These are phyloP conservation scores for Pichia membranifaciens DNA, from an alignment of 805 yeast genomes.

Conservation along the genomic window DNA sequence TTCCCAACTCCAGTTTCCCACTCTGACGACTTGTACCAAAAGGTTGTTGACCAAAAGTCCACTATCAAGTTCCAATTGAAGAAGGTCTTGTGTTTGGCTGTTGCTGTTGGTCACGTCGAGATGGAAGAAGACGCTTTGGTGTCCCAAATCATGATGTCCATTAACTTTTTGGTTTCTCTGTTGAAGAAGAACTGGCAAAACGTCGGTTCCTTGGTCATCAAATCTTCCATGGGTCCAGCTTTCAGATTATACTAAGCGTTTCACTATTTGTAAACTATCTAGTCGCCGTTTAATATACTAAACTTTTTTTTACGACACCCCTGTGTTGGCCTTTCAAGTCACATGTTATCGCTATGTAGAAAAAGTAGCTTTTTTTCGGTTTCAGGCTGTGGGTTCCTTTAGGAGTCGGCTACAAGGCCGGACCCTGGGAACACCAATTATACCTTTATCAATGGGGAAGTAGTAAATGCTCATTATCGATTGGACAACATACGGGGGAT, in stretches of 20 bases:
- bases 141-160: constrained; percentile 97
- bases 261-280: constrained; percentile 4
- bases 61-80: constrained; percentile 99
- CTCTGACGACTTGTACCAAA: constrained; percentile 93
- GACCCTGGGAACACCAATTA: too few relatives aligned
- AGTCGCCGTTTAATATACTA: not conserved
- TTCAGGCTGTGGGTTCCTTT: too few relatives aligned
- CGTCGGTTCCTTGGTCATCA: constrained; percentile 98
- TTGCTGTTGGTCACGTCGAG: constrained; percentile 99
- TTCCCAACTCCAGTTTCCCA: constrained; percentile 99
- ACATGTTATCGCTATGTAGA: too few relatives aligned
- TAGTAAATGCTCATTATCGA: too few relatives aligned
- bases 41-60: constrained; percentile 96
- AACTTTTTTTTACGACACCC: too few relatives aligned
- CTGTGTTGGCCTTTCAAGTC: too few relatives aligned
- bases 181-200: constrained; percentile 99
- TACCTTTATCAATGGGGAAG: too few relatives aligned
- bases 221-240: constrained; percentile 99
- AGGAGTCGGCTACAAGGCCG: too few relatives aligned
- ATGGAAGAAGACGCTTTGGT: constrained; percentile 96
- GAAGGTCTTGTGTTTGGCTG: constrained; percentile 99
- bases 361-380: too few relatives aligned
- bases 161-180: constrained; percentile 98
- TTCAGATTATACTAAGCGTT: constrained; percentile 91
- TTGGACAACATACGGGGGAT: too few relatives aligned